Percentiles rank a stretch among this genome's conserved stretches.
Evolutionary conservation across 345 rosid genomes (phyloP).

Genomic region (Populus ilicifolia): DNA sequence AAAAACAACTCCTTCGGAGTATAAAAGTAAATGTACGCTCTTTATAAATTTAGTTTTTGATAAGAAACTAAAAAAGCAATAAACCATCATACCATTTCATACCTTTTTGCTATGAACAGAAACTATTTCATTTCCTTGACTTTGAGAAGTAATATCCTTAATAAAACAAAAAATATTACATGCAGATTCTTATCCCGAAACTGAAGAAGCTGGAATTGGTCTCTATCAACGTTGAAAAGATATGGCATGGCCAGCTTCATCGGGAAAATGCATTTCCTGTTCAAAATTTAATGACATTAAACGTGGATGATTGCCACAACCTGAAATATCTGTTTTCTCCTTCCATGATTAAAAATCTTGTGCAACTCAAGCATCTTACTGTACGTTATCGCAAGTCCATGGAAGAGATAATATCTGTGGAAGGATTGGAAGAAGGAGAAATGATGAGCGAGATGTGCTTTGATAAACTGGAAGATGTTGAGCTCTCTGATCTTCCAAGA

Average conservation of each 20-base stretch:
- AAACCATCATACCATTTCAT: not conserved
- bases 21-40: too few relatives aligned
- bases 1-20: too few relatives aligned
- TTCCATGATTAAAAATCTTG: conserved; percentile 3
- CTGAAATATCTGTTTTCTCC: conserved; percentile 1
- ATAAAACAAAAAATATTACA: not conserved
- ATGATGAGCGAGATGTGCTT: not conserved
- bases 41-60: too few relatives aligned
- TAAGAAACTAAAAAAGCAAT: too few relatives aligned
- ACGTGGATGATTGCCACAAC: not conserved
- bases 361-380: not conserved
- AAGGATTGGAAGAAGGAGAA: not conserved
- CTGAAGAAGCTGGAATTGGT: conserved; percentile 1
- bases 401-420: conserved; percentile 2
- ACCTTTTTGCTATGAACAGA: not conserved
- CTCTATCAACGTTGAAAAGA: not conserved
- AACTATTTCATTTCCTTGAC: not conserved
- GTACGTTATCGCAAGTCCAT: not conserved
- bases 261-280: not conserved
- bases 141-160: not conserved
- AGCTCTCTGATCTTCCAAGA: not conserved
- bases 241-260: not conserved
- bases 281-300: not conserved
- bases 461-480: not conserved
- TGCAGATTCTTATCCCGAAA: conserved; percentile 12